Evolutionary conservation across 2,329 filamentous ascomycete genomes (phyloP).

Genomic region (Beauveria australis): DNA sequence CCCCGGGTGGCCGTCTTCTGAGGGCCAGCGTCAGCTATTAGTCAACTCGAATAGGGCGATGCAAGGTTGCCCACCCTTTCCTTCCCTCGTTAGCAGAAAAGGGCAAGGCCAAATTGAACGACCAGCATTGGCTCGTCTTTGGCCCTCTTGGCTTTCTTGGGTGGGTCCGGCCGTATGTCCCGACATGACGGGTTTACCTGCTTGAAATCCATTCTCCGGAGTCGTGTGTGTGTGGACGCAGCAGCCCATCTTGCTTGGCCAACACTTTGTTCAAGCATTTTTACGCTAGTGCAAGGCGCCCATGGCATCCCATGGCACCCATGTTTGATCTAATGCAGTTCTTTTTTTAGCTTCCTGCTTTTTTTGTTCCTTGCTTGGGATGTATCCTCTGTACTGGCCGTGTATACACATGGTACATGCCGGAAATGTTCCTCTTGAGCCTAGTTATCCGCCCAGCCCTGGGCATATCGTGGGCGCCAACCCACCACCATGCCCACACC

Average conservation of each 20-base stretch:
- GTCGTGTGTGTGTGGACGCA: not conserved
- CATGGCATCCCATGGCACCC: not conserved
- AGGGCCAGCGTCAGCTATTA: not conserved
- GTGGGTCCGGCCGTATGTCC: conserved; percentile 1
- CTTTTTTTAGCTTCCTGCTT: conserved; percentile 2
- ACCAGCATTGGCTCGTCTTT: not conserved
- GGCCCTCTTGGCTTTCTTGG: not conserved
- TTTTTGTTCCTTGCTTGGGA: not conserved
- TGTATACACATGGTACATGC: not conserved
- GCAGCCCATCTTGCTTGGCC: not conserved
- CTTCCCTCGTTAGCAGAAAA: not conserved
- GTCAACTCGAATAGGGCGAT: not conserved
- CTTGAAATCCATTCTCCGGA: too few relatives aligned
- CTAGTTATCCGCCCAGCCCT: not conserved
- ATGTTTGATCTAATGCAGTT: not conserved
- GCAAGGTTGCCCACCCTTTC: not conserved
- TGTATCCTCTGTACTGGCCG: not conserved
- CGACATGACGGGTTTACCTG: not conserved
- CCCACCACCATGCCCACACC: not conserved
- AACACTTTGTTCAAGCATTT: not conserved
- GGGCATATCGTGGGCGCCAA: conserved; percentile 1
- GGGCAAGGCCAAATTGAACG: too few relatives aligned
- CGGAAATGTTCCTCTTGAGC: not conserved
- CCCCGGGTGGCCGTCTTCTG: not conserved
- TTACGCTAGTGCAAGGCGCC: conserved; percentile 1